Conservation (phyloP, 768 basidiomycete genomes). For the Ramaria rubella region DNA sequence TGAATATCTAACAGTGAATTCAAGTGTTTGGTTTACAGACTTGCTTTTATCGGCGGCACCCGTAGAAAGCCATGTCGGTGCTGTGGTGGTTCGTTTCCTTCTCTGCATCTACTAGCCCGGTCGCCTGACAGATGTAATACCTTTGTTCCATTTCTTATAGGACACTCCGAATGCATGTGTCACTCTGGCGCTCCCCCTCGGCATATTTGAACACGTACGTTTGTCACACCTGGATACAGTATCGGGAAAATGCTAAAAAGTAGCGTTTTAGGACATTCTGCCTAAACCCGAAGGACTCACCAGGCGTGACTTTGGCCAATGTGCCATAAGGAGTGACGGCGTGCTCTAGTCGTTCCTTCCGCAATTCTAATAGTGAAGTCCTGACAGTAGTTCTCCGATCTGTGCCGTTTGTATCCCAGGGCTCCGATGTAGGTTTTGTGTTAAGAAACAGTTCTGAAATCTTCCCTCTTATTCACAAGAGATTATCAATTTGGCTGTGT, state of each 20-base stretch:
- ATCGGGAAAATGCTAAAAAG: not conserved
- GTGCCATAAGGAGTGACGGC: slow-evolving; percentile 60
- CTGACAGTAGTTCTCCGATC: no score
- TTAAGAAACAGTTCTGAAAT: no score
- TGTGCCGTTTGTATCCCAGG: no score
- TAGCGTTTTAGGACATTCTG: slow-evolving; percentile 48
- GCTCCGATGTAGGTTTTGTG: no score
- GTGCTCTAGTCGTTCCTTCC: no score
- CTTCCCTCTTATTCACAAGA: no score
- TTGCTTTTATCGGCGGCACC: slow-evolving; percentile 64
- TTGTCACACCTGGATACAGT: not conserved
- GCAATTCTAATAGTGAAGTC: no score
- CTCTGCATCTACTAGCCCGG: not conserved
- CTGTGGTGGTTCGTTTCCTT: slow-evolving; percentile 49
- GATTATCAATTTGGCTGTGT: no score
- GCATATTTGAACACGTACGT: slow-evolving; percentile 66
- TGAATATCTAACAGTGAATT: not conserved
- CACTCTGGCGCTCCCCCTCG: slow-evolving; percentile 66
- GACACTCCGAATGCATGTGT: slow-evolving; percentile 77
- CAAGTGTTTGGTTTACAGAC: slow-evolving; percentile 31
- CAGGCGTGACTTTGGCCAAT: slow-evolving; percentile 56
- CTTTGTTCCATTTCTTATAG: slow-evolving; percentile 23
- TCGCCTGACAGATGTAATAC: not conserved
- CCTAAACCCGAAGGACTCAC: slow-evolving; percentile 57
- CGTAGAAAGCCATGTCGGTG: slow-evolving; percentile 63